Conservation (phyloP, 306 rosid genomes). For the Herpetospermum pedunculosum region DNA sequence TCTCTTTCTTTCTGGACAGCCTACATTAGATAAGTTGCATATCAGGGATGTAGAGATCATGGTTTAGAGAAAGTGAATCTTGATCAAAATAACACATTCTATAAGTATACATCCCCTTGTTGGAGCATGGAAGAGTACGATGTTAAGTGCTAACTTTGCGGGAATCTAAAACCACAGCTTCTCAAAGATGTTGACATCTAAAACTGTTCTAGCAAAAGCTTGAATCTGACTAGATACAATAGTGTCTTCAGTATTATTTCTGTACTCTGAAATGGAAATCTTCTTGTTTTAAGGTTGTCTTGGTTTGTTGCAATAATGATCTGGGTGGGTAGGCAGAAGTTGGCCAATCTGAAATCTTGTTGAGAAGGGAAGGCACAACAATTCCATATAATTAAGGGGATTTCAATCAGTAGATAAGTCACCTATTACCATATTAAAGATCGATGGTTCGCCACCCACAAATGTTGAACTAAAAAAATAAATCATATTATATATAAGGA, state of each 20-base stretch:
- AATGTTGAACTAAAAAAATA: background rate
- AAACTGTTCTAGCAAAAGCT: too few relatives aligned
- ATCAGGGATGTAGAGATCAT: background rate
- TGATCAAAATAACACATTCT: background rate
- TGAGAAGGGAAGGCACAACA: background rate
- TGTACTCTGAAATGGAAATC: background rate
- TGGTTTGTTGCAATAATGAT: background rate
- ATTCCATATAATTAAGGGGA: too few relatives aligned
- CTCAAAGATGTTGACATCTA: background rate
- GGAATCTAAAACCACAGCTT: background rate
- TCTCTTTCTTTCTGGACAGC: conserved; percentile 84
- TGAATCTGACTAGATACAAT: background rate
- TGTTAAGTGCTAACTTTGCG: background rate
- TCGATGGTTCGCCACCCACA: background rate
- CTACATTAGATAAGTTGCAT: conserved; percentile 24
- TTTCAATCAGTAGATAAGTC: background rate
- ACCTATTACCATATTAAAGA: background rate
- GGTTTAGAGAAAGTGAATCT: background rate
- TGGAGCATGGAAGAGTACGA: background rate
- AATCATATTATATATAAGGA: background rate
- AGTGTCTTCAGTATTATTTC: background rate
- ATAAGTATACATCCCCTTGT: background rate
- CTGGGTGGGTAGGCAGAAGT: background rate
- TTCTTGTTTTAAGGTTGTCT: background rate
- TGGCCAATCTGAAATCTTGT: background rate